Evolutionary conservation across 2,329 filamentous ascomycete species (phyloP), one percentile per base, ranked within the genome.

Genomic region (Thielaviopsis cerberus): DNA sequence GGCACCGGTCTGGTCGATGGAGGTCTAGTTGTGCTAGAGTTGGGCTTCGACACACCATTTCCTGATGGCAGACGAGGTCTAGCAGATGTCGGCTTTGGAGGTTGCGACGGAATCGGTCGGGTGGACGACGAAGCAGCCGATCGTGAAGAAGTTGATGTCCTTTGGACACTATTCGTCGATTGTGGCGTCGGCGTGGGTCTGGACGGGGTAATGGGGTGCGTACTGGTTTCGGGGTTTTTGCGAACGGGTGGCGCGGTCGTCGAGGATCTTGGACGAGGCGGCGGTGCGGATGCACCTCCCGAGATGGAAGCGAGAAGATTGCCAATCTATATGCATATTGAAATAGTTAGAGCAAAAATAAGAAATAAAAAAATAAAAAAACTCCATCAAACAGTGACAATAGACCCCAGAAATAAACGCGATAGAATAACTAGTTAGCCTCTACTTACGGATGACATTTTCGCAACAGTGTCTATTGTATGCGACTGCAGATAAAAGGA

Each of bases 111-210:
- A 53, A 67, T 66, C 27, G 66, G 63, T 22, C 67, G 65, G 60
- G 62, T 64, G 57, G 69, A 62, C 58, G 68, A 67, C 27, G 66
- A 65, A 48, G 67, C 65, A 54, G 63, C 63, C 8, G 68, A 57
- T 51, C 48, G 58, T 24, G 55, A 62, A 51, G 57, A 55, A 30
- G 27, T 27, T 27, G 57, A 51, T 50, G 59, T 53, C 30, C 51
- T 52, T 30, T 26, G 52, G 26, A 27, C 34, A 22, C 53, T 57
- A 25, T 25, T 54, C 37, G 56, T 22, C 37, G 45, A 51, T 3
- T 27, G 7, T n/a, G 45, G 7, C 22, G 20, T n/a, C 10, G 45
- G 24, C n/a, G 4, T 26, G 24, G 53, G 57, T 55, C 57, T 54
- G 30, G 53, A 55, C 20, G 20, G 1, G n/a, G 27, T 8, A 24